phyloP scores from a whole-genome alignment of 345 rosid species.

The Gossypium raimondii region DNA sequence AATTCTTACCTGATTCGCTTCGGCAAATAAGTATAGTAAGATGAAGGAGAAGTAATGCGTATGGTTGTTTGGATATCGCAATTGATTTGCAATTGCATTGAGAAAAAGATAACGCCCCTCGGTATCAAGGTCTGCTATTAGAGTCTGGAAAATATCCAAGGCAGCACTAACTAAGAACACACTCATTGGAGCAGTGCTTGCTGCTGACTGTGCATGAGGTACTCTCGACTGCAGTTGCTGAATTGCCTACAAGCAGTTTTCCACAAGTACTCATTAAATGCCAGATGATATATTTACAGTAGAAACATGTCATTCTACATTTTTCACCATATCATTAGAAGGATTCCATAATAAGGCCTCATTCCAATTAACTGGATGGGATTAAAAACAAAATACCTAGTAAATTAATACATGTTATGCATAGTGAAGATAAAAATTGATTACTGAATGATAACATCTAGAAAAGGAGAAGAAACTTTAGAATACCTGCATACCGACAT shows the following conservation, averaged over 20 bases:
- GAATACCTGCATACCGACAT: constrained; percentile 96
- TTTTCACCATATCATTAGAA: background rate
- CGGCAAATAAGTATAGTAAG: constrained; percentile 72
- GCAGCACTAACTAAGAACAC: constrained; percentile 65
- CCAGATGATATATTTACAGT: background rate
- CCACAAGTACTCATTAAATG: background rate
- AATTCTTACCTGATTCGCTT: constrained; percentile 69
- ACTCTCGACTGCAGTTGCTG: constrained; percentile 74
- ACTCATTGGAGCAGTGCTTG: constrained; percentile 39
- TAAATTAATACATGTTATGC: background rate
- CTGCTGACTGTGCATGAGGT: constrained; percentile 59
- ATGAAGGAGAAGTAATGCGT: constrained; percentile 96
- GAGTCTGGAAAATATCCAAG: constrained; percentile 75
- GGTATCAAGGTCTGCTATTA: constrained; percentile 78
- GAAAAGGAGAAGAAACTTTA: background rate
- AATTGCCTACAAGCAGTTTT: constrained; percentile 46
- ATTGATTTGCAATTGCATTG: constrained; percentile 91
- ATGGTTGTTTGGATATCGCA: constrained; percentile 96
- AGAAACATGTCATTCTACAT: background rate
- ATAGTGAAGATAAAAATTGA: background rate
- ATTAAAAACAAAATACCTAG: background rate
- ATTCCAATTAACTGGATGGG: background rate
- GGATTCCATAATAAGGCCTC: background rate
- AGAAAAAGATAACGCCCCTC: constrained; percentile 97
- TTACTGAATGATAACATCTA: background rate